These are phyloP conservation scores for Cucurbita pepo DNA, from an alignment of 306 rosid species.

Conservation along the genomic window DNA sequence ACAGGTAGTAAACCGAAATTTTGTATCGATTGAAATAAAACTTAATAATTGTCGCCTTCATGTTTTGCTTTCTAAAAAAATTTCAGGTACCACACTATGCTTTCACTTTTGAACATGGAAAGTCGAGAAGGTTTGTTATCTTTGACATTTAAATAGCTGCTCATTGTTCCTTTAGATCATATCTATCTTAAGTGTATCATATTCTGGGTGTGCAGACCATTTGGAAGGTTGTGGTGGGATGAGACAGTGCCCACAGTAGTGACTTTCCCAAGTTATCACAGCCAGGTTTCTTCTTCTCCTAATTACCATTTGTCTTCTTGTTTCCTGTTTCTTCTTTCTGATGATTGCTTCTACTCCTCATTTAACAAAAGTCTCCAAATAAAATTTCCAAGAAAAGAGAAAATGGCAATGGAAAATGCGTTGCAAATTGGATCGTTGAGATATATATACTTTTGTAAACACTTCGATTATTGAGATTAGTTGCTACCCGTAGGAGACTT, in stretches of 20 bases:
- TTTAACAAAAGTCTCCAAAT: background rate
- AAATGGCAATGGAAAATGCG: too few relatives aligned
- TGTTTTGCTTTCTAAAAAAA: background rate
- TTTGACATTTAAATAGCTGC: background rate
- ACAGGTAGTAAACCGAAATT: too few relatives aligned
- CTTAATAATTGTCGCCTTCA: background rate
- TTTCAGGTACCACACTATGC: slow-evolving; percentile 68
- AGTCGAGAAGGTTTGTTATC: slow-evolving; percentile 50
- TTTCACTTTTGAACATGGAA: slow-evolving; percentile 58
- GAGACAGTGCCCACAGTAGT: slow-evolving; percentile 84
- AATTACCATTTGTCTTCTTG: background rate
- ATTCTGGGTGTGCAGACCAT: slow-evolving; percentile 37
- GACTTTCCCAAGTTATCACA: slow-evolving; percentile 58
- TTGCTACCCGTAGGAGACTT: too few relatives aligned
- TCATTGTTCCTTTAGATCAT: background rate
- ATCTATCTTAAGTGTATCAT: background rate
- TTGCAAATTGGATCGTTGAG: too few relatives aligned
- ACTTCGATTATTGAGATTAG: too few relatives aligned
- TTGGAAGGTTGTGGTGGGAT: slow-evolving; percentile 92
- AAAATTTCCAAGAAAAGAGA: too few relatives aligned
- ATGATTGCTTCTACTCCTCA: background rate
- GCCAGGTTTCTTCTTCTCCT: slow-evolving; percentile 34
- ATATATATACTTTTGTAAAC: too few relatives aligned
- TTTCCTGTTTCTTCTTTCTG: background rate
- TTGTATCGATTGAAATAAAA: background rate